Evolutionary conservation across 176 grass and related monocot genomes (phyloP).

Genomic region (Carex cristatella): DNA sequence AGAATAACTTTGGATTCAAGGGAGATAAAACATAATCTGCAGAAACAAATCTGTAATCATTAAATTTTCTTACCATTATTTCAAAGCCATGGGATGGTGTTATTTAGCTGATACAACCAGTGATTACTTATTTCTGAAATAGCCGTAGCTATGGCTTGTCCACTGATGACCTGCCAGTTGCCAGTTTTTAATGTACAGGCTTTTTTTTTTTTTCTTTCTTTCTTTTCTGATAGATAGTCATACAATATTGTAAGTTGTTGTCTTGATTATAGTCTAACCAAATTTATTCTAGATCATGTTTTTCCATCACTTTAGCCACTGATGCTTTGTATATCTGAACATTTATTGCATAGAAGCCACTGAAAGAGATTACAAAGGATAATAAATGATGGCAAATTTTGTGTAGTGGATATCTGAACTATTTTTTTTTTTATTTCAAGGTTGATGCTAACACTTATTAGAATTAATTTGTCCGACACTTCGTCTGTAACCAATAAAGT

Average conservation of each 20-base stretch:
- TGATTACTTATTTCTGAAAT: not conserved
- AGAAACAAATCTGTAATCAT: not conserved
- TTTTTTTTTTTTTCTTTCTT: not conserved
- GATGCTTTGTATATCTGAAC: not conserved
- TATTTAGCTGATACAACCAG: not conserved
- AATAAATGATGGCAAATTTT: not conserved
- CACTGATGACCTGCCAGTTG: not conserved
- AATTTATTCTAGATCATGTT: constrained; percentile 2
- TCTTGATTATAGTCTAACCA: constrained; percentile 13
- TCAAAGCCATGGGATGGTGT: not conserved
- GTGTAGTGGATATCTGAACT: not conserved
- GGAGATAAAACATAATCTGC: constrained; percentile 61
- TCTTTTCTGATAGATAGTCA: not conserved
- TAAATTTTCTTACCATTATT: not conserved
- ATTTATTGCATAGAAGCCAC: not conserved
- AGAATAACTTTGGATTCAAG: constrained; percentile 53
- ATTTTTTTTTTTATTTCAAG: not conserved
- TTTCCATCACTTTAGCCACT: not conserved
- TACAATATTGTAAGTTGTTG: constrained; percentile 11
- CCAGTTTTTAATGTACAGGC: constrained; percentile 4
- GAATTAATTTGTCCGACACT: not conserved
- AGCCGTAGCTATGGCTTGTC: not conserved
- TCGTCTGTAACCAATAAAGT: not conserved
- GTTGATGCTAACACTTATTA: not conserved
- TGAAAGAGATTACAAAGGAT: not conserved